These are phyloP conservation scores for Teunomyces funiuensis DNA, from an alignment of 805 yeast species.

Conservation along the genomic window DNA sequence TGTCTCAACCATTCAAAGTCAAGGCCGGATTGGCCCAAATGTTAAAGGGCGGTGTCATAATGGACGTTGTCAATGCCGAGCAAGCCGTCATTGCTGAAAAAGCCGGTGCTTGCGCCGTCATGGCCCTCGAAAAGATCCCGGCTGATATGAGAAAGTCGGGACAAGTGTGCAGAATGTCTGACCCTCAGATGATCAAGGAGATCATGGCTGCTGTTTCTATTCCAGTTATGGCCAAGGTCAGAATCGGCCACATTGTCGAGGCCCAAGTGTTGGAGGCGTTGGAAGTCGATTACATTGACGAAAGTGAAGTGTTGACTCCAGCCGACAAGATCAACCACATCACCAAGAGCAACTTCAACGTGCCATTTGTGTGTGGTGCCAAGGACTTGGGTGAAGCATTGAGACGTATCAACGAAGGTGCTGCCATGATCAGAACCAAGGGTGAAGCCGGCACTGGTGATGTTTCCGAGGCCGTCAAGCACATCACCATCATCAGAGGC, in stretches of 20 bases:
- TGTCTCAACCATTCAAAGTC: constrained; percentile 44
- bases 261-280: constrained; percentile 74
- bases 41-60: constrained; percentile 76
- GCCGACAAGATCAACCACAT: constrained; percentile 73
- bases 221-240: constrained; percentile 83
- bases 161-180: constrained; percentile 83
- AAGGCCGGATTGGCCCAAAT: constrained; percentile 84
- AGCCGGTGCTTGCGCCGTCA: constrained; percentile 88
- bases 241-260: constrained; percentile 82
- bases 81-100: constrained; percentile 78
- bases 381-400: constrained; percentile 79
- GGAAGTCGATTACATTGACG: constrained; percentile 78
- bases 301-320: constrained; percentile 80
- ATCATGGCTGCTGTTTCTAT: constrained; percentile 71
- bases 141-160: constrained; percentile 83
- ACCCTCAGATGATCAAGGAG: constrained; percentile 73
- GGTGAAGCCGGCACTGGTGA: constrained; percentile 93
- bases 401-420: constrained; percentile 77
- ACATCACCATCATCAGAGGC: constrained; percentile 58
- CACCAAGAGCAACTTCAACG: constrained; percentile 55
- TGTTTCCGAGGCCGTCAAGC: constrained; percentile 77
- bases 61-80: constrained; percentile 76
- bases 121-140: constrained; percentile 85
- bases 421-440: constrained; percentile 83
- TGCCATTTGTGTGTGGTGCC: constrained; percentile 85